These are phyloP conservation scores for Corylus americana DNA, from an alignment of 306 rosid species.

Conservation along the genomic window DNA sequence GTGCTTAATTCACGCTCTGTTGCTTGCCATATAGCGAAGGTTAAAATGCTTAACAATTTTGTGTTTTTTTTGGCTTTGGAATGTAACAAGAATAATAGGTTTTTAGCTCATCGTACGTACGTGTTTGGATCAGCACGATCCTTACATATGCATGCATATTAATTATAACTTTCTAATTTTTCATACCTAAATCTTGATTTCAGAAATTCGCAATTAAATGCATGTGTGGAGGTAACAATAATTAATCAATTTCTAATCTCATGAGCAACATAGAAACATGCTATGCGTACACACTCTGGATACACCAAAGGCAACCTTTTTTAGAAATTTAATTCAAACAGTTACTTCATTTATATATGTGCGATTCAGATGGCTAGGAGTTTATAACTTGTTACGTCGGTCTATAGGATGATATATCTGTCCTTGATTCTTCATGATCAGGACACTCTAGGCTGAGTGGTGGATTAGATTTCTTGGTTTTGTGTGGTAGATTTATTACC, in stretches of 20 bases:
- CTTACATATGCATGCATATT: neutral
- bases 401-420: neutral
- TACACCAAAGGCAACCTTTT: neutral
- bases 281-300: neutral
- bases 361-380: neutral
- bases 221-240: neutral
- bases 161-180: neutral
- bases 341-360: neutral
- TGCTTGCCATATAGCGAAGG: neutral
- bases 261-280: neutral
- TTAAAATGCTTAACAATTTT: neutral
- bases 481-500: neutral
- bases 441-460: neutral
- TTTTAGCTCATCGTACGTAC: neutral
- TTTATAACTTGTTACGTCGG: neutral
- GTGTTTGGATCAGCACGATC: neutral
- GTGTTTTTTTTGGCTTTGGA: neutral
- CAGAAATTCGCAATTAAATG: neutral
- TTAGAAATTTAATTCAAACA: neutral
- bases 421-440: neutral
- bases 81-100: neutral
- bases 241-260: neutral
- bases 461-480: slow-evolving; percentile 1
- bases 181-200: neutral
- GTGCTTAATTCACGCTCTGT: neutral